phyloP scores from a whole-genome alignment of 495 filamentous ascomycete genomes.

The Neurospora tetrasperma region DNA sequence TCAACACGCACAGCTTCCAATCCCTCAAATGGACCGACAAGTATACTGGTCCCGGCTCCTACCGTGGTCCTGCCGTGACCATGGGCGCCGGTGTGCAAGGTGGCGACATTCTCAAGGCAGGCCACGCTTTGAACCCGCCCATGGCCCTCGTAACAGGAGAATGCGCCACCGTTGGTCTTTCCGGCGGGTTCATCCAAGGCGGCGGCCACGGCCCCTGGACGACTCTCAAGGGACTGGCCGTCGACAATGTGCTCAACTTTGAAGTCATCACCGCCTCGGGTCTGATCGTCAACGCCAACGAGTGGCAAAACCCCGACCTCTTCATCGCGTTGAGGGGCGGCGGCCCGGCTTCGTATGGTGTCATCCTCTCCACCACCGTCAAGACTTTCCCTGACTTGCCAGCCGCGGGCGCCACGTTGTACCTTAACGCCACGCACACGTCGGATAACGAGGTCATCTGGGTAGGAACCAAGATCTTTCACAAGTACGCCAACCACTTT shows the following conservation, averaged over 20 bases:
- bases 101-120: conserved; percentile 33
- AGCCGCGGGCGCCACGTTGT: conserved; percentile 23
- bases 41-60: conserved; percentile 26
- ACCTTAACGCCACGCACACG: conserved; percentile 22
- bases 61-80: conserved; percentile 31
- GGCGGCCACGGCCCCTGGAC: conserved; percentile 52
- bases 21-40: conserved; percentile 29
- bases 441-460: conserved; percentile 28
- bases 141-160: conserved; percentile 40
- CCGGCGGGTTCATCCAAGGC: conserved; percentile 46
- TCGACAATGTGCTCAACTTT: conserved; percentile 43
- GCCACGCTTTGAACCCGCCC: conserved; percentile 27
- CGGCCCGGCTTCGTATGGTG: conserved; percentile 41
- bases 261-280: conserved; percentile 47
- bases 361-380: conserved; percentile 41
- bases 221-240: conserved; percentile 46
- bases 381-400: conserved; percentile 32
- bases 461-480: conserved; percentile 33
- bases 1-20: conserved; percentile 56
- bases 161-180: conserved; percentile 39
- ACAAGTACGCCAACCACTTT: conserved; percentile 32
- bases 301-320: conserved; percentile 41
- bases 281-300: conserved; percentile 37
- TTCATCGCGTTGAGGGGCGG: conserved; percentile 52
- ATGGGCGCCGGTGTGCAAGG: conserved; percentile 49